Evolutionary conservation across 108 stramenopile genomes (phyloP).

Genomic region (Pseudonitzschia pungens): DNA sequence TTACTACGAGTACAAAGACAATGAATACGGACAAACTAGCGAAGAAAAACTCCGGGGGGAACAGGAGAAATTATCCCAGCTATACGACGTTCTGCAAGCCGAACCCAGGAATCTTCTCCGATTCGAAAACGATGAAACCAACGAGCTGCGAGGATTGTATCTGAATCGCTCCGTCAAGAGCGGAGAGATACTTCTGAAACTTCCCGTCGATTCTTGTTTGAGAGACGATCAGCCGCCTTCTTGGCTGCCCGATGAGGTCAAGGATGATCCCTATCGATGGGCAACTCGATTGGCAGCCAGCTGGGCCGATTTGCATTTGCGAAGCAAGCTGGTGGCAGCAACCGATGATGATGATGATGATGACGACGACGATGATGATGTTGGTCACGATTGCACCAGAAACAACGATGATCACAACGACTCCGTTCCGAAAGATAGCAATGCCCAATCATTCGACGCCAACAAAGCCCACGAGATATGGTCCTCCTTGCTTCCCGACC

Average conservation of each 20-base stretch:
- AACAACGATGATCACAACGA: no score
- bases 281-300: constrained; percentile 67
- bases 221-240: constrained; percentile 61
- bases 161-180: constrained; percentile 33
- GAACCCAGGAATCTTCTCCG: constrained; percentile 18
- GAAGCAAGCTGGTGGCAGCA: neutral
- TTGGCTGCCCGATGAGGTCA: constrained; percentile 29
- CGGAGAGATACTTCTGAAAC: constrained; percentile 51
- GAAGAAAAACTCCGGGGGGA: neutral
- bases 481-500: constrained; percentile 56
- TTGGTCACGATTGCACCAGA: no score
- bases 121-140: constrained; percentile 7
- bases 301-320: constrained; percentile 35
- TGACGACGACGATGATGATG: no score
- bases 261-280: constrained; percentile 40
- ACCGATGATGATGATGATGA: neutral
- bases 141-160: constrained; percentile 52
- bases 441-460: neutral
- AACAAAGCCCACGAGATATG: constrained; percentile 12
- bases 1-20: constrained; percentile 29
- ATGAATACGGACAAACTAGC: constrained; percentile 11
- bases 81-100: neutral
- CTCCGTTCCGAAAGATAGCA: neutral
- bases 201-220: constrained; percentile 64
- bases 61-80: neutral